Conservation (phyloP, 1,284 basidiomycete genomes). For the Ganoderma sinense region DNA sequence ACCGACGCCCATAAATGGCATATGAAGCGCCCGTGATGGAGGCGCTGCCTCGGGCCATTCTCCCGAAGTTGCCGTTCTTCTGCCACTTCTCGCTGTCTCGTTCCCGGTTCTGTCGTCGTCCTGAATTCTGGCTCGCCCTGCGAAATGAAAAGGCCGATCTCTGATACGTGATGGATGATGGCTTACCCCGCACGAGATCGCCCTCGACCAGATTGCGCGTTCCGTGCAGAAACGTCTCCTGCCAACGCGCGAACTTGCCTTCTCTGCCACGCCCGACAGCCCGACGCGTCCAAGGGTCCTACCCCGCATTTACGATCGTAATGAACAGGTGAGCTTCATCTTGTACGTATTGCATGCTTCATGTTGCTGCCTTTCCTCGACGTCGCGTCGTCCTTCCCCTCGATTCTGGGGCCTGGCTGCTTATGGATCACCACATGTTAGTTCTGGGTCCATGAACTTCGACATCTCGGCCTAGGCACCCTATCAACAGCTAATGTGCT, state of each 20-base stretch:
- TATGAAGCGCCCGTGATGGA: neutral
- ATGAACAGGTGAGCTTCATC: neutral
- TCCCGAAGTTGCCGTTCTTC: neutral
- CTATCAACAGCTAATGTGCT: neutral
- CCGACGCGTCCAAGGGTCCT: neutral
- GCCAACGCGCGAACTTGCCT: neutral
- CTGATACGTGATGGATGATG: neutral
- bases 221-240: constrained; percentile 5
- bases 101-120: neutral
- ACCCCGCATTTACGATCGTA: neutral
- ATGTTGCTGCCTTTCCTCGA: neutral
- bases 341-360: neutral
- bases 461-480: neutral
- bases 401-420: neutral
- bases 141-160: neutral
- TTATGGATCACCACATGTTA: neutral
- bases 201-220: constrained; percentile 1
- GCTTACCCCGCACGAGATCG: constrained; percentile 7
- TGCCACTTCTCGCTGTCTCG: constrained; percentile 1
- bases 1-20: neutral
- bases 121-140: neutral
- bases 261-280: neutral
- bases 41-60: neutral
- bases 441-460: neutral
- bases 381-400: neutral